Evolutionary conservation across 139 green algal genomes (phyloP), one percentile per base, ranked within the genome.

Genomic region (Coelastrella sp.): DNA sequence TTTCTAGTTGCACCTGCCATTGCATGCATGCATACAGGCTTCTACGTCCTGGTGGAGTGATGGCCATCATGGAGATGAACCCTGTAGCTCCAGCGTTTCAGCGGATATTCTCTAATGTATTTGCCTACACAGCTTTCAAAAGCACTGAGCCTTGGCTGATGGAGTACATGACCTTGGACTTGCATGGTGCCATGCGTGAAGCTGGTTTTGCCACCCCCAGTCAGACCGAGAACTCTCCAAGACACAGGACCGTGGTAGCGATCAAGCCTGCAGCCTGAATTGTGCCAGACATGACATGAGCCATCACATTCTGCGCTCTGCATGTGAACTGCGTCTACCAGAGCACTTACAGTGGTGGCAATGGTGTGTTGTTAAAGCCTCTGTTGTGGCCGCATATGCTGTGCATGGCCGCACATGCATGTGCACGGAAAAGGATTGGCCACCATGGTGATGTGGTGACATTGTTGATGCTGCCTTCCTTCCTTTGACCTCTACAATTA

Each of bases 51-150:
- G 87, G 81, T 35, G 87, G 81, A 23, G 75, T 82, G 5, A 74
- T 86, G 80, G 51, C 50, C 81, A 89, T 89, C 50, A 93, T 93
- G 90, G 91, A 98, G 80, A 96, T 98, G 94, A 91, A 98, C 84
- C 92, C 94, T 0, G 25, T 48, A 1, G 90, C 88, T 0, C 72
- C 90, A 4, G 59, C 82, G 9, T 97, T 94, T 79, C 87, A 92
- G 66, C 74, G 91, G 21, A 85, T 96, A 27, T 90, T 96, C 35
- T 48, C 34, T 32, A 96, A 96, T 71, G 92, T 93, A 19, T 92
- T 96, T 73, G 92, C 94, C 0, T 95, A 91, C 71, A 90, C 90
- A 19, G 92, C 91, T 0, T 98, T 98, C 91, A 96, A 95, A 74
- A 89, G 68, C 34, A 97, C 94, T 3, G 94, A 97, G 90, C 94